phyloP scores from a whole-genome alignment of 345 rosid species.

The Populus euphratica region DNA sequence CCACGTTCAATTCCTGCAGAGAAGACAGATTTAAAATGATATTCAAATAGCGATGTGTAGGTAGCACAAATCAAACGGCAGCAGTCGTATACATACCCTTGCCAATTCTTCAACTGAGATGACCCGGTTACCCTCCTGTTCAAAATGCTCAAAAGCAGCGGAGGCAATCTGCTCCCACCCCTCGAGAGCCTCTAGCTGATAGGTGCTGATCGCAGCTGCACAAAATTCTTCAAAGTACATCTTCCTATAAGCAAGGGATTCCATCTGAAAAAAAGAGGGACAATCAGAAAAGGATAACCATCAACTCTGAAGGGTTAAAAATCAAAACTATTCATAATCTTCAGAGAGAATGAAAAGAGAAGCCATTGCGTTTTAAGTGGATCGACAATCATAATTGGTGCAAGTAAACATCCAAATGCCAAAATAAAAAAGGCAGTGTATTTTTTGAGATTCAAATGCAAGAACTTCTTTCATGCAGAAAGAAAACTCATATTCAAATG shows the following conservation, averaged over 20 bases:
- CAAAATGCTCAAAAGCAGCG: constrained; percentile 75
- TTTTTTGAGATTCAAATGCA: background rate
- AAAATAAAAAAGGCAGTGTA: background rate
- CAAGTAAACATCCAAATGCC: background rate
- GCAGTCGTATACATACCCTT: constrained; percentile 39
- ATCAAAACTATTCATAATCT: background rate
- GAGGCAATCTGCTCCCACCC: constrained; percentile 79
- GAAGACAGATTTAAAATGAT: background rate
- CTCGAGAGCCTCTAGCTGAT: constrained; percentile 84
- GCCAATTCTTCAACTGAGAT: constrained; percentile 78
- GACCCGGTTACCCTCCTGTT: constrained; percentile 73
- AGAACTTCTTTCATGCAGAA: background rate
- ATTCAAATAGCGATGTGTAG: background rate
- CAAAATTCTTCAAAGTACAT: constrained; percentile 88
- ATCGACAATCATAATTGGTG: background rate
- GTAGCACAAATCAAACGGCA: background rate
- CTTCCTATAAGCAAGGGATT: constrained; percentile 56
- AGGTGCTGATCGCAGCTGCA: constrained; percentile 75
- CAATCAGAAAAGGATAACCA: background rate
- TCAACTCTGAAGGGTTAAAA: background rate
- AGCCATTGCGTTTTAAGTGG: background rate
- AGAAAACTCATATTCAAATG: no score
- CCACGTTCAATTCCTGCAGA: constrained; percentile 73
- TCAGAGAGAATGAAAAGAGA: background rate
- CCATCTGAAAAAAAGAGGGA: constrained; percentile 49